These are phyloP conservation scores for Choiromyces venosus DNA, from an alignment of 495 filamentous ascomycete species.

Conservation along the genomic window DNA sequence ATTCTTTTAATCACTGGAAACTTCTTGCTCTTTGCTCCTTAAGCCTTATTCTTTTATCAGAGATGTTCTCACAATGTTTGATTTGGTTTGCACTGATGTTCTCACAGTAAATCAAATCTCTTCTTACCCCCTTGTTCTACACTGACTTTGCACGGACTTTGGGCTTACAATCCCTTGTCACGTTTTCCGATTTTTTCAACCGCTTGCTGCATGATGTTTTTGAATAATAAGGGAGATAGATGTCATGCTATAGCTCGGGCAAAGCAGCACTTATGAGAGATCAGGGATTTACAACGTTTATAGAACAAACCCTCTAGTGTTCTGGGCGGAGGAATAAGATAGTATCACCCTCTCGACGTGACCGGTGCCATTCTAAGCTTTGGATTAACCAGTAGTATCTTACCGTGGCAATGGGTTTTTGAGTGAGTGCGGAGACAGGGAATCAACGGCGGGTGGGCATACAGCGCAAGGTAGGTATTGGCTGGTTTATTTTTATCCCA, in stretches of 20 bases:
- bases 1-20: no score
- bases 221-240: neutral
- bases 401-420: neutral
- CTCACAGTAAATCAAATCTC: no score
- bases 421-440: neutral
- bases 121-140: no score
- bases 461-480: neutral
- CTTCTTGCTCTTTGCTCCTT: no score
- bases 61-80: no score
- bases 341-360: neutral
- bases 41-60: no score
- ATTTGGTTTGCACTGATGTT: no score
- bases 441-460: neutral
- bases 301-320: neutral
- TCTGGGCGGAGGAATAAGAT: neutral
- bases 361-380: neutral
- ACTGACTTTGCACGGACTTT: no score
- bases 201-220: no score
- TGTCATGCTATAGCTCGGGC: neutral
- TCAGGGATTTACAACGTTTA: neutral
- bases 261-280: neutral
- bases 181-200: no score
- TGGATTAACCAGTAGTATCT: neutral
- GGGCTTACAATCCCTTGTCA: no score
- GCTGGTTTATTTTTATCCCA: neutral